Base-by-base conservation (phyloP, 163 green algal species). In the Scenedesmus sp. region DNA sequence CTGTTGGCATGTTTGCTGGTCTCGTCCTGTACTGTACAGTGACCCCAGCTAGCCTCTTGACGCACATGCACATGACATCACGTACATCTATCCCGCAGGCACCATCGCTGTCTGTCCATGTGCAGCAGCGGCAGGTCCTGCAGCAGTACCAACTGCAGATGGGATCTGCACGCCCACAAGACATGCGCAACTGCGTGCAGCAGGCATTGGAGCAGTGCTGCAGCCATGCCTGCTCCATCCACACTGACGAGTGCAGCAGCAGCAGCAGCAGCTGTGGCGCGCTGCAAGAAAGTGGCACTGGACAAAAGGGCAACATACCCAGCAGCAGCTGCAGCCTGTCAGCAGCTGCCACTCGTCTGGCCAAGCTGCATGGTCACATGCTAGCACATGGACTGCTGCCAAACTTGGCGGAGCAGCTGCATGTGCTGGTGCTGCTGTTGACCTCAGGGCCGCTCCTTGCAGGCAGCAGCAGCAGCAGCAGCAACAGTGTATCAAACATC, bases 361-460 rank as follows among this genome's bases (percentile, higher is more conserved):
- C 89, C 0, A 92, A 89, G 82, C 82, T 92, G 0, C 89, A 92
- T 83, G 89, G 89, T 15, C 89, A 92, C 82, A 66, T 92, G 64
- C 66, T 92, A 10, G 59, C 82, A 20, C 34, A 92, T 46, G 81
- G 81, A 8, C 54, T 89, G 66, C 18, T 76, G 64, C 46, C 89
- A 2, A 26, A 74, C 62, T 59, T 88, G 20, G 23, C 82, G 16
- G 89, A 92, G 64, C 79, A 92, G 81, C 34, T 92, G 66, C 57
- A 67, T 62, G 9, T 62, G 64, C 67, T 92, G 64, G 23, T 92
- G 4, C 20, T 59, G 60, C 52, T 92, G 23, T 52, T 92, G 10
- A 67, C 52, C 5, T 55, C 82, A 5, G 89, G 60, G 8, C 89
- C 89, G 1, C 70, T 88, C 6, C 20, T n/a, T 12, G 20, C 64